These are phyloP conservation scores for Phytophthora sansomeana DNA, from an alignment of 352 stramenopile genomes.

Conservation along the genomic window DNA sequence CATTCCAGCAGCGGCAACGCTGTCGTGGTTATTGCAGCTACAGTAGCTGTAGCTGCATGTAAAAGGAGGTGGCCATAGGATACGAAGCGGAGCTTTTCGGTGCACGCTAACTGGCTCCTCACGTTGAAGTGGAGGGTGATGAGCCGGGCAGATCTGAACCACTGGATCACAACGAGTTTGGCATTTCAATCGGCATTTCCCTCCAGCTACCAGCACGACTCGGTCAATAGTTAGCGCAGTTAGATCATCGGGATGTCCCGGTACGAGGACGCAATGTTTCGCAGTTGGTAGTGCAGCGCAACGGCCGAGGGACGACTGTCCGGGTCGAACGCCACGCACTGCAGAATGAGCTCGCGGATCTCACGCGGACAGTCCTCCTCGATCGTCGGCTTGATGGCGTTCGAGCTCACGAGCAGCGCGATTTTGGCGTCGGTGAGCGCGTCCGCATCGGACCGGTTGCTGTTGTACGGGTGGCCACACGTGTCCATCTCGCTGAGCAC, in stretches of 20 bases:
- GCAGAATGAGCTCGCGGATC: slow-evolving; percentile 49
- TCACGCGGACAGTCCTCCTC: slow-evolving; percentile 49
- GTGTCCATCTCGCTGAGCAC: slow-evolving; percentile 60
- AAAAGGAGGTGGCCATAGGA: neutral
- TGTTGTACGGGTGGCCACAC: slow-evolving; percentile 45
- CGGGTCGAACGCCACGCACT: slow-evolving; percentile 55
- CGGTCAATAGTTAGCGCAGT: slow-evolving; percentile 2
- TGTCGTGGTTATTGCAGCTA: slow-evolving; percentile 1
- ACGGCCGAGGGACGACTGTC: slow-evolving; percentile 55
- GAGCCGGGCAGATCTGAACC: neutral
- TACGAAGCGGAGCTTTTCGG: slow-evolving; percentile 25
- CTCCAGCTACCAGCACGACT: neutral
- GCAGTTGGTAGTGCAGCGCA: slow-evolving; percentile 67
- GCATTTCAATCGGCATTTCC: slow-evolving; percentile 15
- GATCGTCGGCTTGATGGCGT: slow-evolving; percentile 56
- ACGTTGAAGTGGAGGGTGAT: slow-evolving; percentile 16
- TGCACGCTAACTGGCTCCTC: slow-evolving; percentile 17
- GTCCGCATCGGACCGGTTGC: slow-evolving; percentile 27
- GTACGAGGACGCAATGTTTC: slow-evolving; percentile 35
- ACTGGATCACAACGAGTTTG: neutral
- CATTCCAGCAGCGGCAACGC: neutral
- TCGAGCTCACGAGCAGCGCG: slow-evolving; percentile 56
- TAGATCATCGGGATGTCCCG: slow-evolving; percentile 27
- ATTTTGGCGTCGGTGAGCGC: slow-evolving; percentile 50
- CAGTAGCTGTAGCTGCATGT: neutral